A percentile compares a stretch with the other conserved stretches of the same genome.
These are phyloP conservation scores for Falciphora oryzae DNA, from an alignment of 2,329 filamentous ascomycete genomes.

Conservation along the genomic window DNA sequence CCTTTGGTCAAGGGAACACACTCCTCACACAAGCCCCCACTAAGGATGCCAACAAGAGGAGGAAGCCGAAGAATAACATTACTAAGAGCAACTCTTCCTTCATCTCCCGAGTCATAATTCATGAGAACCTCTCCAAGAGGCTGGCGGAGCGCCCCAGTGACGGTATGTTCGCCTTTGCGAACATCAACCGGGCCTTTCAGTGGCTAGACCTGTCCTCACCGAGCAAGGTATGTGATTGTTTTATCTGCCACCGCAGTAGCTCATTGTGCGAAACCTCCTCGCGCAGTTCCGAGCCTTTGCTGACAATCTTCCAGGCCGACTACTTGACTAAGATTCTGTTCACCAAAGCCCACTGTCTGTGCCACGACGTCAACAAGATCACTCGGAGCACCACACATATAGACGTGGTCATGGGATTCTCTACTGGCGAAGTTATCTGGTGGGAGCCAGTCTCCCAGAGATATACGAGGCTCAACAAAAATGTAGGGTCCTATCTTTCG, in stretches of 20 bases:
- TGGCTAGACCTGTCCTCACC: slow-evolving; percentile 86
- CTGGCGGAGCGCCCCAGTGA: slow-evolving; percentile 72
- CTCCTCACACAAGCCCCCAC: slow-evolving; percentile 57
- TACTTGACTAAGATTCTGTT: slow-evolving; percentile 95
- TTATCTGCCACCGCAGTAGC: background rate
- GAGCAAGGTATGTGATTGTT: slow-evolving; percentile 47
- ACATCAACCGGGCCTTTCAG: slow-evolving; percentile 91
- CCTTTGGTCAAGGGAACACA: slow-evolving; percentile 83
- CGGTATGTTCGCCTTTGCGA: slow-evolving; percentile 86
- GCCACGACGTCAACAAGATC: slow-evolving; percentile 81
- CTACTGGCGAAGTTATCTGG: slow-evolving; percentile 96
- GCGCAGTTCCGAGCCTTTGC: slow-evolving; percentile 8
- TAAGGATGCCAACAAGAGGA: slow-evolving; percentile 70
- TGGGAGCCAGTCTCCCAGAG: slow-evolving; percentile 96
- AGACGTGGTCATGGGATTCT: slow-evolving; percentile 92
- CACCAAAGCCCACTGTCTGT: slow-evolving; percentile 91
- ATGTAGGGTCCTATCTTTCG: slow-evolving; percentile 46
- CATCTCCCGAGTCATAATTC: slow-evolving; percentile 90
- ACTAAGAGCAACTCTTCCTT: slow-evolving; percentile 98
- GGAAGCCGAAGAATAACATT: slow-evolving; percentile 97
- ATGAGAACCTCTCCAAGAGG: slow-evolving; percentile 74
- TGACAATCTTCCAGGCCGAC: slow-evolving; percentile 56
- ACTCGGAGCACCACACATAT: slow-evolving; percentile 78
- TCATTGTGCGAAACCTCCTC: background rate
- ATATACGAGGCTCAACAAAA: slow-evolving; percentile 94